Evolutionary conservation across 129 eudicot species (phyloP).

Genomic region (Pseudognaphalium luteoalbum): DNA sequence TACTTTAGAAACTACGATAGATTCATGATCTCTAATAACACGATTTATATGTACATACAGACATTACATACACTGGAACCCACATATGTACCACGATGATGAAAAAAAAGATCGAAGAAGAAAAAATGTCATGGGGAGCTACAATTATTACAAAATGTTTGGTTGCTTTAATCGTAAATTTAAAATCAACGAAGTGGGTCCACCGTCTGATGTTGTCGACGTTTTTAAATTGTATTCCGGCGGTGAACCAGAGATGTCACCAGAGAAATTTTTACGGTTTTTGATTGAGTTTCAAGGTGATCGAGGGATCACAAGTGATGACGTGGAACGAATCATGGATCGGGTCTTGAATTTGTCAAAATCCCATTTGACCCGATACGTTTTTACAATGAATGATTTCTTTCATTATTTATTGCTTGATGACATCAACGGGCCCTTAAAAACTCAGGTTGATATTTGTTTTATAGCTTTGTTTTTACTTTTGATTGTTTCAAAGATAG

Average conservation of each 20-base stretch:
- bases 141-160: conserved; percentile 87
- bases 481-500: background rate
- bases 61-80: conserved; percentile 16
- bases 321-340: conserved; percentile 49
- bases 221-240: conserved; percentile 52
- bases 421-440: conserved; percentile 79
- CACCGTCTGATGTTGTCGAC: conserved; percentile 69
- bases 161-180: conserved; percentile 79
- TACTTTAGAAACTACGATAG: background rate
- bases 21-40: conserved; percentile 12
- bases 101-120: conserved; percentile 31
- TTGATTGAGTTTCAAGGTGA: conserved; percentile 68
- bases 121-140: conserved; percentile 46
- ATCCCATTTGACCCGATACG: conserved; percentile 43
- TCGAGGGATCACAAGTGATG: conserved; percentile 37
- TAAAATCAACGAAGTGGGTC: conserved; percentile 63
- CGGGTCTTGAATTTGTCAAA: conserved; percentile 39
- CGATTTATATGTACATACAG: conserved; percentile 7
- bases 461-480: background rate
- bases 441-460: conserved; percentile 39
- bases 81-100: conserved; percentile 39
- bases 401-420: conserved; percentile 58
- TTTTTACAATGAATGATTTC: conserved; percentile 63
- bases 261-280: conserved; percentile 59
- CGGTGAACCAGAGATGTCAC: conserved; percentile 49